Base-by-base conservation (phyloP, 2,329 filamentous ascomycete species). In the Emergomyces orientalis region DNA sequence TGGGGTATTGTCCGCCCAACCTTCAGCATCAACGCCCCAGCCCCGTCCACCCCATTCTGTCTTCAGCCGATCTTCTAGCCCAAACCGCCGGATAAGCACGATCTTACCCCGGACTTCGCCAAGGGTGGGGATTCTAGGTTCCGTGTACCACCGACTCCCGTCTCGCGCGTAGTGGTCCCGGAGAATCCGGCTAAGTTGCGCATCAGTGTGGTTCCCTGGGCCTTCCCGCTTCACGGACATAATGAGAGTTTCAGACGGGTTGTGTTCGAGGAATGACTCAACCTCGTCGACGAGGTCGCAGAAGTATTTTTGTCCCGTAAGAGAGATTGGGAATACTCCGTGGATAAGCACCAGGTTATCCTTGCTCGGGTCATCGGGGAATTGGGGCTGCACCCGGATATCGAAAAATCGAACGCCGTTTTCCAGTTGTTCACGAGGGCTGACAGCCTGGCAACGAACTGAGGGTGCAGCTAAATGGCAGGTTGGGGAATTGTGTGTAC, bases 321-420 rank as follows among this genome's bases (percentile, higher is more conserved):
- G 81, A 2, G 89, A 88, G 73, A 97, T 86, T 62, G 94, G 91
- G 73, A 97, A 97, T 30, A 86, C 90, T 71, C 88, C 87, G 78
- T 99, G 94, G 4, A 97, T 93, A 37, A 99, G 88, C 61, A 87
- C 80, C 19, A 97, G 82, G 49, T 84, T 82, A 72, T 90, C 86
- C 67, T 84, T 84, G 65, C 81, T 79, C 0, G 77, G 73, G 61
- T 88, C 80, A 1, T 82, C 78, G 1, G 84, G 81, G 60, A 79
- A 79, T 37, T 82, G 79, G 1, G 86, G 85, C 69, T 89, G 87
- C 0, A 97, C 88, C 60, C 94, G 87, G 65, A 99, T 85, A 73
- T 99, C 94, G 68, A 99, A 86, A 80, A 97, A 97, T 60, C 94
- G 90, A 55, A 97, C 88, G 34, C 94, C 94, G 73, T 96, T 93